A percentile compares a stretch with the other conserved stretches of the same genome.
These are phyloP conservation scores for Athelia sp. DNA, from an alignment of 1,284 basidiomycete genomes.

Conservation along the genomic window DNA sequence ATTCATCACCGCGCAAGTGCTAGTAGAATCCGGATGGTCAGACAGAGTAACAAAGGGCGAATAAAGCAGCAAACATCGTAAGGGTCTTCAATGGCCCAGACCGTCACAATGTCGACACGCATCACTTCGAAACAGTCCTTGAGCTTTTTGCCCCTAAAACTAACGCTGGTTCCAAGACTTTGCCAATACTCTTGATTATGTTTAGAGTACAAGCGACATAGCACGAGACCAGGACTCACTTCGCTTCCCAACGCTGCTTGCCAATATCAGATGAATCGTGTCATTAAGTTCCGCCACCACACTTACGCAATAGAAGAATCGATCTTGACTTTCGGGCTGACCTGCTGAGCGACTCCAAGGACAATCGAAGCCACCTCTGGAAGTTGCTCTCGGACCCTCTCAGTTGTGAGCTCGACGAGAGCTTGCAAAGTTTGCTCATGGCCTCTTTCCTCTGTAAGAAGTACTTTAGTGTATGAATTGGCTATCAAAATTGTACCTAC, in stretches of 20 bases:
- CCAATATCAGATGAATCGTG: conserved; percentile 1
- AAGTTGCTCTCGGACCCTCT: background rate
- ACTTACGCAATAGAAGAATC: conserved; percentile 19
- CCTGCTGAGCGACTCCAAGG: conserved; percentile 19
- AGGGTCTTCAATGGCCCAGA: conserved; percentile 23
- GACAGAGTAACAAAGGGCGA: background rate
- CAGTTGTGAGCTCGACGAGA: background rate
- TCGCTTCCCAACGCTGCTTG: conserved; percentile 10
- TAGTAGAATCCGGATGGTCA: conserved; percentile 2
- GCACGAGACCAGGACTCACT: conserved; percentile 6
- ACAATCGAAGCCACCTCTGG: conserved; percentile 12
- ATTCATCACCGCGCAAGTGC: conserved; percentile 15
- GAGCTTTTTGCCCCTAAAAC: conserved; percentile 14
- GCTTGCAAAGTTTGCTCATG: background rate
- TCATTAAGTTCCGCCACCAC: background rate
- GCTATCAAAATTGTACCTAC: background rate
- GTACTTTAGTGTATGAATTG: background rate
- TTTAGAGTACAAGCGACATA: background rate
- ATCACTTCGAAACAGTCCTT: conserved; percentile 13
- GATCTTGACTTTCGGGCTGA: conserved; percentile 17
- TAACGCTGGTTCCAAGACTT: conserved; percentile 14
- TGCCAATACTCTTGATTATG: conserved; percentile 16
- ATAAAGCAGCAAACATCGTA: conserved; percentile 8
- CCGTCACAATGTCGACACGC: conserved; percentile 16
- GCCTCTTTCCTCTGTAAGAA: background rate